A percentile compares a stretch with the other conserved stretches of the same genome.
Evolutionary conservation across 768 basidiomycete genomes (phyloP).

Genomic region (Inosperma sp.): DNA sequence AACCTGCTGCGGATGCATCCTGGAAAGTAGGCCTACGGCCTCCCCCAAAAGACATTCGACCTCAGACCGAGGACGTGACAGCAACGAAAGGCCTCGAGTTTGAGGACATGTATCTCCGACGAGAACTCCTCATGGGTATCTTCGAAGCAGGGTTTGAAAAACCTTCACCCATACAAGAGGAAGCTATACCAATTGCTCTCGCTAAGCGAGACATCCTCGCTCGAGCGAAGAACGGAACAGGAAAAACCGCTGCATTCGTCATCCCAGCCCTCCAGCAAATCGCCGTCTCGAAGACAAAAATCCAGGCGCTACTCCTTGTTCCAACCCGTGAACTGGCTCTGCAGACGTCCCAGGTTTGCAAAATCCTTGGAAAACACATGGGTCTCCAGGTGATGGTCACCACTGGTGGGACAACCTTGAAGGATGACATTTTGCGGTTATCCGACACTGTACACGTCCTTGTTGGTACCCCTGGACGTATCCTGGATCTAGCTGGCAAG

Average conservation of each 20-base stretch:
- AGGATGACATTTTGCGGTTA: slow-evolving; percentile 94
- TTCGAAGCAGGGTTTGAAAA: slow-evolving; percentile 97
- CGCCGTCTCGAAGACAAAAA: slow-evolving; percentile 77
- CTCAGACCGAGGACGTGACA: slow-evolving; percentile 96
- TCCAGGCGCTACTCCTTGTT: slow-evolving; percentile 94
- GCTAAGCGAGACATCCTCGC: slow-evolving; percentile 92
- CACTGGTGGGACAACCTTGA: slow-evolving; percentile 95
- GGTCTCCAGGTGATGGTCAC: slow-evolving; percentile 97
- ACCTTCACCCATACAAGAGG: slow-evolving; percentile 98
- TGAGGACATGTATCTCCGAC: slow-evolving; percentile 87
- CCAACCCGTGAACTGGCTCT: slow-evolving; percentile 98
- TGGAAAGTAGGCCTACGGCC: slow-evolving; percentile 81
- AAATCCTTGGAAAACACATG: slow-evolving; percentile 95
- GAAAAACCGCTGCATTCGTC: slow-evolving; percentile 98
- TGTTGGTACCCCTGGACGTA: slow-evolving; percentile 94
- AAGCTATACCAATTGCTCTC: slow-evolving; percentile 94
- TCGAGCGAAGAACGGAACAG: slow-evolving; percentile 94
- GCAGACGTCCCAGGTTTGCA: slow-evolving; percentile 98
- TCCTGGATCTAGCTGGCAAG: slow-evolving; percentile 92
- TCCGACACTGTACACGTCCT: slow-evolving; percentile 90
- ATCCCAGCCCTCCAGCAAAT: slow-evolving; percentile 95
- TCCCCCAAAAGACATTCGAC: slow-evolving; percentile 87
- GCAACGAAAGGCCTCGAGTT: slow-evolving; percentile 93
- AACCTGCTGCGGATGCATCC: slow-evolving; percentile 36
- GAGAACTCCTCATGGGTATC: slow-evolving; percentile 99